Base-by-base conservation (phyloP, 441 rosid genomes). In the Pelargonium fulgidum region DNA sequence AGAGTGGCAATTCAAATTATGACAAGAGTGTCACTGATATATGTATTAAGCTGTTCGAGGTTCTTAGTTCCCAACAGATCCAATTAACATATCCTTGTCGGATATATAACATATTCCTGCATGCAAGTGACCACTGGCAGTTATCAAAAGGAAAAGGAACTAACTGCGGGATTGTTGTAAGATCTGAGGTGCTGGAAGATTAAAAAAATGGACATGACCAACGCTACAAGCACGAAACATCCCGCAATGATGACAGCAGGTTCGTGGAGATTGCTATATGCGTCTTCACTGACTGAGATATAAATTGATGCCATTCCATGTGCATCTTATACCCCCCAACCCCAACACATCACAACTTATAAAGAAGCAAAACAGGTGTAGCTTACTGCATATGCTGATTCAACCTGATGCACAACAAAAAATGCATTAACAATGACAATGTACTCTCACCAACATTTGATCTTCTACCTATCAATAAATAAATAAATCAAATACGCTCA, bases 101-200 rank as follows among this genome's bases (percentile, higher is more conserved):
- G 47, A 0, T 47, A 47, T 10, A 56, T 14, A 48, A n/a, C 14
- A 48, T 13, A 48, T 13, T 12, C 17, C 58, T n/a, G 16, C 17
- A n/a, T 56, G 8, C 12, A 17, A 56, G 62, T 56, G 8, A 56
- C 39, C 19, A 56, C 1, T 19, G 62, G 17, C 4, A 58, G 62
- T 26, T 45, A 50, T 5, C 1, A 1, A 3, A 13, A 52, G 52
- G 65, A 11, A n/a, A 67, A 45, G 66, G 19, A 68, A 79, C 86
- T 70, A 48, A 91, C 97, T 61, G 81, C 77, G 5, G 95, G 96
- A 67, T 88, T 91, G 68, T 91, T 87, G 82, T 93, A 89, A 65
- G 85, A 82, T 81, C 91, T 84, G 79, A 91, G 97, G 84, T 91
- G 97, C 29, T 83, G 89, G 50, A 86, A 50, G 56, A 82, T 81